Base-by-base conservation (phyloP, 495 filamentous ascomycete genomes). In the Penicillium turbatum region DNA sequence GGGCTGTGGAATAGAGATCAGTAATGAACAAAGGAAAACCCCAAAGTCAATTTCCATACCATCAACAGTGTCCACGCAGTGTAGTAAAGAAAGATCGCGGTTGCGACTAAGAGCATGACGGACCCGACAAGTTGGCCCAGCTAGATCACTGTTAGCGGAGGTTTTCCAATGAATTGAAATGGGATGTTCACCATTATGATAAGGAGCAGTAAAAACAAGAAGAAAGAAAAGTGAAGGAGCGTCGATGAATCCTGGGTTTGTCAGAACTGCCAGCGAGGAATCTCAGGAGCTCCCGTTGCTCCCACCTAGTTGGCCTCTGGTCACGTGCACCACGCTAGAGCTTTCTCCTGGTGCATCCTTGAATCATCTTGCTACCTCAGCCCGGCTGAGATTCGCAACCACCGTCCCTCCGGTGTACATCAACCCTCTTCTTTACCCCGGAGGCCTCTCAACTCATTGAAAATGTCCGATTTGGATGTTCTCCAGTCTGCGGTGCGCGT, bases 41-140 rank as follows among this genome's bases (percentile, higher is more conserved):
- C 29, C 19, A 26, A 30, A 15, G 40, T 39, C 17, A 55, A 35
- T 32, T 31, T 36, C 61, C 64, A 54, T 81, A 96, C 93, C 88
- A 99, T 97, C 48, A 97, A 80, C 50, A 99, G 77, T 4, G 93
- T 97, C 93, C 93, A 99, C 63, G 95, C 82, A 15, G 91, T 95
- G 75, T 99, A 99, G 81, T 99, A 99, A 56, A 95, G 84, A 72
- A 99, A 99, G 74, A 99, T 90, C 70, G 86, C 84, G 59, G 91
- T 87, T 67, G 93, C 91, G 79, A 86, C 84, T 79, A 95, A 83
- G 73, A 99, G 89, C 93, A 99, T 99, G 79, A 85, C 88, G 79
- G 95, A 83, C 75, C 95, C 93, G 60, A 95, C 86, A 65, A 96
- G 81, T 82, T 87, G 90, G 78, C 95, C 93, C 74, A 97, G 88